A percentile compares a stretch with the other conserved stretches of the same genome.
phyloP scores from a whole-genome alignment of 208 protist species.

The Crithidia sp. region DNA sequence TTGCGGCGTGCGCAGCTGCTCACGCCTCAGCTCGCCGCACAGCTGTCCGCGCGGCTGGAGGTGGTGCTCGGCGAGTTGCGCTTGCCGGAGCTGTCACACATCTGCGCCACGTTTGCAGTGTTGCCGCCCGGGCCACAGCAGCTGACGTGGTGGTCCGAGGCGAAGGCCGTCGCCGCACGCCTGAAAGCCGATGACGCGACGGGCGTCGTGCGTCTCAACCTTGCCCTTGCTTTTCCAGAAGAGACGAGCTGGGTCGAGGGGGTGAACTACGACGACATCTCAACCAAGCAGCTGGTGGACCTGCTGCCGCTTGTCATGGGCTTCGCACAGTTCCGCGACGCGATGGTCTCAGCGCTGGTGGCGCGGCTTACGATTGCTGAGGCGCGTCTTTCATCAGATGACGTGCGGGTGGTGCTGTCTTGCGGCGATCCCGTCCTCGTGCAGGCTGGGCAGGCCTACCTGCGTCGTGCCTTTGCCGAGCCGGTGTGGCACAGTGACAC shows the following conservation, averaged over 20 bases:
- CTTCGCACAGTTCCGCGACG: slow-evolving; percentile 35
- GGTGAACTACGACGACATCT: slow-evolving; percentile 67
- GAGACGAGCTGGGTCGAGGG: slow-evolving; percentile 45
- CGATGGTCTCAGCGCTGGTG: slow-evolving; percentile 50
- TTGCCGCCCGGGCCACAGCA: slow-evolving; percentile 28
- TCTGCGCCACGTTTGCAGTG: slow-evolving; percentile 78
- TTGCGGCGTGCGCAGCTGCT: slow-evolving; percentile 77
- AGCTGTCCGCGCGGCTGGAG: slow-evolving; percentile 72
- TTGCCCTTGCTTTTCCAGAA: slow-evolving; percentile 78
- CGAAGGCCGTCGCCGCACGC: slow-evolving; percentile 67
- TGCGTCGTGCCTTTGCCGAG: slow-evolving; percentile 63
- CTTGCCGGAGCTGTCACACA: slow-evolving; percentile 80
- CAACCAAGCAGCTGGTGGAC: slow-evolving; percentile 74
- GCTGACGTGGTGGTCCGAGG: slow-evolving; percentile 77
- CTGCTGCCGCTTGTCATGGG: slow-evolving; percentile 51
- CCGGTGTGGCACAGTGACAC: slow-evolving; percentile 73
- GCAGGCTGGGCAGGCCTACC: slow-evolving; percentile 50
- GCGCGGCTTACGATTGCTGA: slow-evolving; percentile 41
- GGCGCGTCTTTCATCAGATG: slow-evolving; percentile 72
- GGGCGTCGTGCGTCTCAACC: slow-evolving; percentile 54
- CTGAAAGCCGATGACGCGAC: slow-evolving; percentile 37
- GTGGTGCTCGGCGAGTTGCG: slow-evolving; percentile 75
- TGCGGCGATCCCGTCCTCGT: slow-evolving; percentile 45
- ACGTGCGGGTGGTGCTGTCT: slow-evolving; percentile 58
- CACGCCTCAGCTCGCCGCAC: slow-evolving; percentile 47